A percentile compares a stretch with the other conserved stretches of the same genome.
Evolutionary conservation across 176 grass and related monocot species (phyloP).

Genomic region (Hordeum marinum): DNA sequence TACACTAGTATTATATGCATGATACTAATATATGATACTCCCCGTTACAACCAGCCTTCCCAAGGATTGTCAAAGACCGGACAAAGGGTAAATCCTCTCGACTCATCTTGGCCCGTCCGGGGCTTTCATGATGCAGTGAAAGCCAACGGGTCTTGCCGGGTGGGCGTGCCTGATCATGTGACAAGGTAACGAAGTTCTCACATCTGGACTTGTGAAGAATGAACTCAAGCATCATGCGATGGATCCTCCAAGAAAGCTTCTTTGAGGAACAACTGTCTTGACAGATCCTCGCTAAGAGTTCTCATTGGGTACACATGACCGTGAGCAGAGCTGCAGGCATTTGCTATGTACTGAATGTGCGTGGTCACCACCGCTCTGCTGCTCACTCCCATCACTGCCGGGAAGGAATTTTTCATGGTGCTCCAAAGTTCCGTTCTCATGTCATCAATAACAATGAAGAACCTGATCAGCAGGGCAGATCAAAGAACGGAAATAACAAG

Average conservation of each 20-base stretch:
- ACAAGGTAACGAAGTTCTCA: no score
- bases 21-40: no score
- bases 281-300: background rate
- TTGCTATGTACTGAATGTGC: slow-evolving; percentile 2
- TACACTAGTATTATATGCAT: no score
- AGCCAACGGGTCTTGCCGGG: no score
- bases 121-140: no score
- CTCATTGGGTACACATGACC: slow-evolving; percentile 1
- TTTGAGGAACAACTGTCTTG: background rate
- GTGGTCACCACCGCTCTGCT: background rate
- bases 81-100: no score
- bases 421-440: slow-evolving; percentile 9
- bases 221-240: no score
- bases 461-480: background rate
- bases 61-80: no score
- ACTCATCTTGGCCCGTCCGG: no score
- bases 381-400: background rate
- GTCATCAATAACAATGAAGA: background rate
- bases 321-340: background rate
- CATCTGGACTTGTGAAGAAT: no score
- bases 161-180: no score
- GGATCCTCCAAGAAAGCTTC: background rate
- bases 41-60: no score
- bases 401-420: background rate
- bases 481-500: background rate